Evolutionary conservation across 2,329 filamentous ascomycete species (phyloP), one percentile per base, ranked within the genome.

Genomic region (Penicillium psychrosexuale): DNA sequence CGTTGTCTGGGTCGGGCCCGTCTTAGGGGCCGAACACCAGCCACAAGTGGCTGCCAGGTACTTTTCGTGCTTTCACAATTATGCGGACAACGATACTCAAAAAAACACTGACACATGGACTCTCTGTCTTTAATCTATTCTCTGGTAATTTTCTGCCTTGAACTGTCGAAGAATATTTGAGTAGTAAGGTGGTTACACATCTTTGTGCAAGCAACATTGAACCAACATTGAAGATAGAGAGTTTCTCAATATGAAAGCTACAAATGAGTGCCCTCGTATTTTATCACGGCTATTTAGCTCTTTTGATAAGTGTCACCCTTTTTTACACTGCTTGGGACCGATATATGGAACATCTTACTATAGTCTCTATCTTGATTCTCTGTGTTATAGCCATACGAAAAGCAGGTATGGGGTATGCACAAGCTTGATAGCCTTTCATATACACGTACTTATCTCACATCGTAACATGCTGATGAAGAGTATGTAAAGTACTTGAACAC

Each of bases 1-100:
- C 51, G 37, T 48, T 53, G 36, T 27, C 36, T 51, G 53, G 53
- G 38, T 43, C 40, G 39, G 52, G 52, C 34, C 52, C 47, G 53
- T 40, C n/a, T 37, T 52, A 52, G 48, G 53, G 48, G 46, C 37
- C n/a, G 45, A 15, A 33, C 53, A 45, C 48, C 42, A 55, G 53
- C 53, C 53, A 52, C 53, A 42, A n/a, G 42, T 55, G 53, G 53
- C 48, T 52, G 42, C 34, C 53, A 55, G 48, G 53, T 33, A 55
- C 47, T 24, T 42, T 42, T n/a, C 38, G n/a, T 19, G 3, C 17
- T 38, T 37, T 28, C 40, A 44, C 8, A n/a, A 15, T 8, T 19
- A 6, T 28, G 17, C 5, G 22, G 22, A 24, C 22, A 5, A 4
- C 8, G 5, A n/a, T 42, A 28, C 5, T n/a, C 11, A 3, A 42